Conservation (phyloP, 176 grass and related monocot species). For the Oryza brachyantha region DNA sequence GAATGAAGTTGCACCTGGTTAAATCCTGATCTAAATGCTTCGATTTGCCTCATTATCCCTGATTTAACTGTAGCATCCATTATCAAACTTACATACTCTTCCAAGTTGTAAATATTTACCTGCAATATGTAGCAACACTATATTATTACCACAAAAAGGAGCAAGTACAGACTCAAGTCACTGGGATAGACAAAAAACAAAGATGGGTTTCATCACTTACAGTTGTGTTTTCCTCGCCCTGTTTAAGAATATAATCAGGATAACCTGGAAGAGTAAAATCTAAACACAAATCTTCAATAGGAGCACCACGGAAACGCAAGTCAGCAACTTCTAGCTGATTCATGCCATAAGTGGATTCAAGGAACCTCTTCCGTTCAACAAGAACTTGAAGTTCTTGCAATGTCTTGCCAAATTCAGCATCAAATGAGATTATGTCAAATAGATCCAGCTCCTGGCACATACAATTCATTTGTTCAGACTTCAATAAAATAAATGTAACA, state of each 20-base stretch:
- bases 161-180: conserved; percentile 10
- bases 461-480: conserved; percentile 14
- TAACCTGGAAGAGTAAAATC: conserved; percentile 97
- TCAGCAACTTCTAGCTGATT: conserved; percentile 47
- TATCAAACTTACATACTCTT: conserved; percentile 72
- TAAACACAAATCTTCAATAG: conserved; percentile 69
- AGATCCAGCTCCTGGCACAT: conserved; percentile 78
- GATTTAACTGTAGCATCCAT: conserved; percentile 80
- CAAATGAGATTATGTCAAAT: conserved; percentile 81
- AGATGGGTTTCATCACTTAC: conserved; percentile 40
- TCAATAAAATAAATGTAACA: conserved; percentile 18
- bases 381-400: conserved; percentile 79
- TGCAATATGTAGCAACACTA: conserved; percentile 30
- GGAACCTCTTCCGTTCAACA: conserved; percentile 57
- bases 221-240: conserved; percentile 50
- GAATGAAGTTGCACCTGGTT: conserved; percentile 55
- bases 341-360: conserved; percentile 42
- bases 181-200: not conserved
- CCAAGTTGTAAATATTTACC: conserved; percentile 81
- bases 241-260: conserved; percentile 82
- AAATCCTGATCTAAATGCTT: conserved; percentile 90
- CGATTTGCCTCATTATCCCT: conserved; percentile 75
- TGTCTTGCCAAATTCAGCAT: conserved; percentile 75
- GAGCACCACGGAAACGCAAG: conserved; percentile 51
- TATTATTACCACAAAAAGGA: not conserved